phyloP scores from a whole-genome alignment of 208 protist genomes.

The Phytomonas francai region DNA sequence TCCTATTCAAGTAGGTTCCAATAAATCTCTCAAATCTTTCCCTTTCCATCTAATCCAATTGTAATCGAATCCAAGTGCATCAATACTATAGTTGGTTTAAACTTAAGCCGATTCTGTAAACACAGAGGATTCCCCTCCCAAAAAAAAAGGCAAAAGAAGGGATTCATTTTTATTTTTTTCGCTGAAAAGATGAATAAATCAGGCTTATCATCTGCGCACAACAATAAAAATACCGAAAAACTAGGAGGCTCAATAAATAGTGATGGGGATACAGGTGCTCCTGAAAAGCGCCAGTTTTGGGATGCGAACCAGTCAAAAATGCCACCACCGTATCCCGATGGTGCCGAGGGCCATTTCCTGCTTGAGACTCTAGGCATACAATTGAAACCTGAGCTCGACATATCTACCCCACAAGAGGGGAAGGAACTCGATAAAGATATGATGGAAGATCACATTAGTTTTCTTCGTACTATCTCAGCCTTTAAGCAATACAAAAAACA shows the following conservation, averaged over 20 bases:
- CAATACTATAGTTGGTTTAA: neutral
- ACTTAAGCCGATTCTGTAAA: neutral
- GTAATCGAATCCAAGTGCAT: neutral
- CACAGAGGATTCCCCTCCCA: neutral
- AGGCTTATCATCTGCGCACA: slow-evolving; percentile 2
- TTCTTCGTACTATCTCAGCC: slow-evolving; percentile 75
- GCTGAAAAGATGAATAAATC: neutral
- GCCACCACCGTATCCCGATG: neutral
- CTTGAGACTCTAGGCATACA: neutral
- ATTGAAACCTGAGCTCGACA: neutral
- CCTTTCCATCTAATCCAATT: neutral
- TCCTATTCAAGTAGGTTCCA: neutral
- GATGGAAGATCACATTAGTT: slow-evolving; percentile 81
- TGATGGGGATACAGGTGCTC: neutral
- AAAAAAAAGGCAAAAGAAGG: neutral
- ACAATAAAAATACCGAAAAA: neutral
- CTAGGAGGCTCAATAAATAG: neutral
- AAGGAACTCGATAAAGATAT: slow-evolving; percentile 37
- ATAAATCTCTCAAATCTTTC: neutral
- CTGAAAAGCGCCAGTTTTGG: neutral
- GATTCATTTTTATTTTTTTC: slow-evolving; percentile 4
- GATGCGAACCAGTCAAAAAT: neutral
- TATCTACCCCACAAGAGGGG: neutral
- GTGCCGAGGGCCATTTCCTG: neutral
- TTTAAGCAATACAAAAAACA: slow-evolving; percentile 75